phyloP scores from a whole-genome alignment of 257 asterid genomes.

The Salvia miltiorrhiza region DNA sequence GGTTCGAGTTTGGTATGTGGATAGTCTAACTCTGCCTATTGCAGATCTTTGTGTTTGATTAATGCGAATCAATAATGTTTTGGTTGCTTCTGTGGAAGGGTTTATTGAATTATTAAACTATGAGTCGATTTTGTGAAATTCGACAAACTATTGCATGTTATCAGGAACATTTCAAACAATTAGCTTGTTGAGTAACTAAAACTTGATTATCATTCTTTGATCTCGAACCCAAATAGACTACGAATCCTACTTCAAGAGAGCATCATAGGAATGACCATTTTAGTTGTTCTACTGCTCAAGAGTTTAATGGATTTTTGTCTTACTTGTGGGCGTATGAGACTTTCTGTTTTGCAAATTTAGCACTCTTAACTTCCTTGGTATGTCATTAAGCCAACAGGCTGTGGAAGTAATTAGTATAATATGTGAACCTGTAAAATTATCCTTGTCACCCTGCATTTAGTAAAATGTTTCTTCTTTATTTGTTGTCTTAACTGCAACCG shows the following conservation, averaged over 20 bases:
- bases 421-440: neutral
- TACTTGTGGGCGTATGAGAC: neutral
- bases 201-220: too few relatives aligned
- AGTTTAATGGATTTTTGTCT: neutral
- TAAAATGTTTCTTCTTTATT: neutral
- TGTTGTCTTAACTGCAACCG: neutral
- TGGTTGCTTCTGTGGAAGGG: too few relatives aligned
- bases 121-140: too few relatives aligned
- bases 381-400: neutral
- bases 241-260: neutral
- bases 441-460: neutral
- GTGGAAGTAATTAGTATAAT: neutral
- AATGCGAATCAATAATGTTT: neutral
- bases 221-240: too few relatives aligned
- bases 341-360: neutral
- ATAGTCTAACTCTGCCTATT: neutral
- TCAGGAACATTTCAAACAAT: too few relatives aligned
- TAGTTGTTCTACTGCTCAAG: neutral
- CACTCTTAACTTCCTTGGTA: neutral
- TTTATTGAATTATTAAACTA: too few relatives aligned
- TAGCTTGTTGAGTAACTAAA: too few relatives aligned
- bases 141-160: too few relatives aligned
- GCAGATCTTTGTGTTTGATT: neutral
- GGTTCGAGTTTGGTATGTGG: slow-evolving; percentile 1
- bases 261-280: neutral